Evolutionary conservation across 495 filamentous ascomycete genomes (phyloP), one percentile per base, ranked within the genome.

Genomic region (Annulohypoxylon bovei): DNA sequence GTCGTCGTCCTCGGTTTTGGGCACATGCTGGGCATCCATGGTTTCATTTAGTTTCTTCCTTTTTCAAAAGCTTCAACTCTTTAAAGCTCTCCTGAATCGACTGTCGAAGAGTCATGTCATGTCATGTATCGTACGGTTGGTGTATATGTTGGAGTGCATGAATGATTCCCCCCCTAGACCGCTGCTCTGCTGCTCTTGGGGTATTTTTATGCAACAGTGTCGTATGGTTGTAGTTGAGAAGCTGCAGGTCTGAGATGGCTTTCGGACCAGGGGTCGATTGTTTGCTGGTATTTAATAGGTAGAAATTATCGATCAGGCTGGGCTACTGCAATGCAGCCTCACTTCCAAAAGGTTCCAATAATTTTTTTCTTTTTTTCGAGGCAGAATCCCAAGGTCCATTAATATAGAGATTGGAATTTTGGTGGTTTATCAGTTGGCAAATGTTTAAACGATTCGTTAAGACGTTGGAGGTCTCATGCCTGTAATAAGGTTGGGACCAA

Each of bases 271-370:
- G 53, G 53, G 23, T 1, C 18, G 20, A 39, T 23, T 18, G 22
- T 50, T n/a, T 18, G 11, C 12, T 12, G 33, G 25, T 49, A 39
- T 46, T 37, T 71, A 56, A 66, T 66, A 62, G 56, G 57, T 11
- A 56, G 42, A 54, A 62, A 44, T 52, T 56, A 44, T 37, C 9
- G n/a, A 66, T 49, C 68, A 65, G 68, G 68, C 62, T 65, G 56
- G 65, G 68, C 67, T 64, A 54, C 55, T 62, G 62, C 39, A 57
- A 57, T 65, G 68, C 62, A 70, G 68, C 68, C 68, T 70, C 68
- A 70, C 62, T 70, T 47, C 23, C 62, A 18, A 30, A 23, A 56
- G n/a, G 53, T 14, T 56, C 32, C 32, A 56, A 37, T 55, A 6
- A 23, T 37, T 1, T 30, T 7, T 52, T 32, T 30, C 20, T 55